Evolutionary conservation across 768 basidiomycete genomes (phyloP).

Genomic region (Termitomyces sp.): DNA sequence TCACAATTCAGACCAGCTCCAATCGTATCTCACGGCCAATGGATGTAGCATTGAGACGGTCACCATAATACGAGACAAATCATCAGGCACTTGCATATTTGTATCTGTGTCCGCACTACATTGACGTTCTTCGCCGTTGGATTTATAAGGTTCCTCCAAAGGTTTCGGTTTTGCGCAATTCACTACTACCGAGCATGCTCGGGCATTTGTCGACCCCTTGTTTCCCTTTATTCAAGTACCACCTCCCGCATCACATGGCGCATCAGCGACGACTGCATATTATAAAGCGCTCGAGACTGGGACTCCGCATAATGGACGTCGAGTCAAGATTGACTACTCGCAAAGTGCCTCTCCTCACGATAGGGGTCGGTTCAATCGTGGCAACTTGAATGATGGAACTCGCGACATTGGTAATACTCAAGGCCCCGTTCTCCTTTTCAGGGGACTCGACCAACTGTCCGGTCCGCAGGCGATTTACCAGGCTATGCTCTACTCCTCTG

Average conservation of each 20-base stretch:
- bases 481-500: slow-evolving; percentile 79
- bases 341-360: slow-evolving; percentile 76
- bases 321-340: slow-evolving; percentile 95
- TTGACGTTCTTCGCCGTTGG: slow-evolving; percentile 69
- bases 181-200: slow-evolving; percentile 76
- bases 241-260: slow-evolving; percentile 86
- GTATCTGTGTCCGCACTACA: slow-evolving; percentile 63
- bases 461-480: slow-evolving; percentile 84
- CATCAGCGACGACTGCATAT: slow-evolving; percentile 65
- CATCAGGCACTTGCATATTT: slow-evolving; percentile 91
- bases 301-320: slow-evolving; percentile 67
- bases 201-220: slow-evolving; percentile 84
- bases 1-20: slow-evolving; percentile 54
- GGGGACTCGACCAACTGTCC: slow-evolving; percentile 85
- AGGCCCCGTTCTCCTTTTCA: slow-evolving; percentile 79
- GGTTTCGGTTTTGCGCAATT: slow-evolving; percentile 98
- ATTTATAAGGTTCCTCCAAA: slow-evolving; percentile 86
- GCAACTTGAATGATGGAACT: slow-evolving; percentile 86
- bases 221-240: slow-evolving; percentile 92
- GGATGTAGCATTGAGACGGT: slow-evolving; percentile 79
- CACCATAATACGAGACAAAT: slow-evolving; percentile 95
- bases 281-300: slow-evolving; percentile 74
- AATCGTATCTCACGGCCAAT: slow-evolving; percentile 67
- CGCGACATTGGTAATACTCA: slow-evolving; percentile 90
- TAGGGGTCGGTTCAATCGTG: slow-evolving; percentile 51